A percentile compares a stretch with the other conserved stretches of the same genome.
phyloP scores from a whole-genome alignment of 371 early-diverging fungal genomes.

The Haplosporangium sp. region DNA sequence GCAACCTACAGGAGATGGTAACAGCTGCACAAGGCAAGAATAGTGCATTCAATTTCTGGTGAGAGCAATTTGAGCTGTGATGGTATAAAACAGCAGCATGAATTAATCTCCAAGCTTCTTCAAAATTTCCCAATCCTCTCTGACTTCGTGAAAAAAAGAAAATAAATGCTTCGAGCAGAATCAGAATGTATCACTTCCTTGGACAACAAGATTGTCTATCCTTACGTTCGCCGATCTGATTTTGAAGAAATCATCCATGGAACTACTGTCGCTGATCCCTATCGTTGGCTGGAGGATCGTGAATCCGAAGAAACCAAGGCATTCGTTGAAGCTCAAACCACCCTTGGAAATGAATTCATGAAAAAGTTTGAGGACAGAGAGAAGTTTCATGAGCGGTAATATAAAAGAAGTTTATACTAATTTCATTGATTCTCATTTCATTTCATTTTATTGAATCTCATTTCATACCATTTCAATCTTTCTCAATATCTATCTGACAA shows the following conservation, averaged over 20 bases:
- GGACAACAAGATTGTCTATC: conserved; percentile 52
- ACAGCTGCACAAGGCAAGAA: too few relatives aligned
- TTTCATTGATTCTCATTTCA: background rate
- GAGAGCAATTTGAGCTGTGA: too few relatives aligned
- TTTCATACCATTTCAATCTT: background rate
- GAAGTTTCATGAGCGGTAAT: conserved; percentile 56
- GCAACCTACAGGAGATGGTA: too few relatives aligned
- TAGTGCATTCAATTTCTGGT: too few relatives aligned
- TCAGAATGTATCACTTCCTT: conserved; percentile 10
- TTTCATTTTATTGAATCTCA: background rate
- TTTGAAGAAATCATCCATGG: conserved; percentile 61
- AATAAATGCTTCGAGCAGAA: too few relatives aligned
- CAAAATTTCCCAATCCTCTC: too few relatives aligned
- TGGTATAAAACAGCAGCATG: too few relatives aligned
- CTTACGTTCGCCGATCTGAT: conserved; percentile 60
- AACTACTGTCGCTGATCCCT: conserved; percentile 59
- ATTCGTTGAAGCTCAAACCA: conserved; percentile 58
- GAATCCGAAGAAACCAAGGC: conserved; percentile 62
- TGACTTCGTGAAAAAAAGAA: too few relatives aligned
- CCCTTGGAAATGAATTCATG: conserved; percentile 42
- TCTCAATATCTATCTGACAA: too few relatives aligned
- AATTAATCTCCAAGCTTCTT: too few relatives aligned
- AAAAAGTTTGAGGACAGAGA: conserved; percentile 53
- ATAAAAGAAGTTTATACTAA: background rate
- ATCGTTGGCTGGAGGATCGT: conserved; percentile 70